phyloP scores from a whole-genome alignment of 371 early-diverging fungal genomes.

The Massospora cicadina region DNA sequence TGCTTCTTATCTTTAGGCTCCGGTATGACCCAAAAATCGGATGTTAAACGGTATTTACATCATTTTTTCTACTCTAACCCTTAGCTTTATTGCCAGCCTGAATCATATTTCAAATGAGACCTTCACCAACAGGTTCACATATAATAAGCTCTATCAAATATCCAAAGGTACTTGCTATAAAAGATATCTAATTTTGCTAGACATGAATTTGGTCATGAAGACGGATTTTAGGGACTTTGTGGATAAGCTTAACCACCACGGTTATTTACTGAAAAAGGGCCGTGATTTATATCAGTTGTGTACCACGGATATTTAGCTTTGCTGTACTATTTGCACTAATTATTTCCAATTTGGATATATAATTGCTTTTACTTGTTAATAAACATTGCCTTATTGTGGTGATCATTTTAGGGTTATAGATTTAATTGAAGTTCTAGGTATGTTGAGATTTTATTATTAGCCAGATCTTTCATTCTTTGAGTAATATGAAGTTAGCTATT shows the following conservation, averaged over 20 bases:
- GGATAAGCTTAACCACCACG: slow-evolving; percentile 45
- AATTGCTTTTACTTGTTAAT: too few relatives aligned
- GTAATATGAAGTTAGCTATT: too few relatives aligned
- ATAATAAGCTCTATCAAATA: slow-evolving; percentile 27
- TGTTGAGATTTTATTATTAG: too few relatives aligned
- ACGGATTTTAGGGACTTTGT: slow-evolving; percentile 32
- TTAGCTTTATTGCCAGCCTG: slow-evolving; percentile 33
- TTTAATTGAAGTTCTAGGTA: too few relatives aligned
- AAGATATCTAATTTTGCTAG: slow-evolving; percentile 14
- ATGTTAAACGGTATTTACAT: slow-evolving; percentile 10
- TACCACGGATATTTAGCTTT: slow-evolving; percentile 12
- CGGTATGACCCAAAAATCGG: neutral
- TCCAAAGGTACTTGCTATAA: slow-evolving; percentile 16
- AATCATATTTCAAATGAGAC: slow-evolving; percentile 26
- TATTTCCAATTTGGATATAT: too few relatives aligned
- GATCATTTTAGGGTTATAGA: too few relatives aligned
- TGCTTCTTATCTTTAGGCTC: neutral
- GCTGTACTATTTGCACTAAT: too few relatives aligned
- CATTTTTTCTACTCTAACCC: neutral
- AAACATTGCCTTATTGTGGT: too few relatives aligned
- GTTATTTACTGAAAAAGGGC: slow-evolving; percentile 33
- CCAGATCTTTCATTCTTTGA: too few relatives aligned
- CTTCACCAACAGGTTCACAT: slow-evolving; percentile 32
- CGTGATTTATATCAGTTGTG: slow-evolving; percentile 27
- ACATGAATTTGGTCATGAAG: slow-evolving; percentile 23